Evolutionary conservation across 805 yeast species (phyloP), one percentile per base, ranked within the genome.

Genomic region (Ogataea philodendri): DNA sequence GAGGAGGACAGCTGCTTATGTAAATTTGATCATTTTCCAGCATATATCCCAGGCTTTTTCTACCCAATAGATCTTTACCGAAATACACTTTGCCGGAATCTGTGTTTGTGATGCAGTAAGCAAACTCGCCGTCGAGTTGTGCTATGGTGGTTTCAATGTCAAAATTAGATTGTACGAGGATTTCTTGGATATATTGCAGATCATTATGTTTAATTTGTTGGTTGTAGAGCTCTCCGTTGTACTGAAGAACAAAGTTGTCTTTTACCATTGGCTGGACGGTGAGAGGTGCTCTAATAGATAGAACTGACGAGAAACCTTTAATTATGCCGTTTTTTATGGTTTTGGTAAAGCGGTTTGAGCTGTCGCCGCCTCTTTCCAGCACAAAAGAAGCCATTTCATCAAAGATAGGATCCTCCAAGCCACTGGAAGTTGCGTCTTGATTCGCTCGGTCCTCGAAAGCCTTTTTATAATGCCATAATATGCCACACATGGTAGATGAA

Each of bases 141-240:
- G 61, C 53, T 2, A 86, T 52, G 0, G 76, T 61, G 2, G 59
- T 43, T 1, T 63, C 30, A 3, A 81, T 58, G 15, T 76, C 69
- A 1, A 43, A 39, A 2, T 57, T 31, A 17, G 33, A 10, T 33
- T 35, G 36, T 6, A 46, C 31, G 19, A 84, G 53, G 19, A 50
- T 49, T 9, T 45, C 32, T 30, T 65, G 62, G 5, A 86, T 59
- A 45, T 57, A 82, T 3, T 57, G 65, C 0, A 94, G 78, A 57
- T 89, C 97, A 54, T 84, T 84, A 1, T 66, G 35, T 19, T 45
- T 48, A 15, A 82, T 70, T 22, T 71, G 81, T 1, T 56, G 46
- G 44, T 81, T 81, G 57, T 93, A 93, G 8, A 93, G 60, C 51
- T 93, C 97, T 0, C 98, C 99, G 56, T 94, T 93, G 61, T 83